Evolutionary conservation across 371 early-diverging fungal species (phyloP).

Genomic region (Mucor racemosus): DNA sequence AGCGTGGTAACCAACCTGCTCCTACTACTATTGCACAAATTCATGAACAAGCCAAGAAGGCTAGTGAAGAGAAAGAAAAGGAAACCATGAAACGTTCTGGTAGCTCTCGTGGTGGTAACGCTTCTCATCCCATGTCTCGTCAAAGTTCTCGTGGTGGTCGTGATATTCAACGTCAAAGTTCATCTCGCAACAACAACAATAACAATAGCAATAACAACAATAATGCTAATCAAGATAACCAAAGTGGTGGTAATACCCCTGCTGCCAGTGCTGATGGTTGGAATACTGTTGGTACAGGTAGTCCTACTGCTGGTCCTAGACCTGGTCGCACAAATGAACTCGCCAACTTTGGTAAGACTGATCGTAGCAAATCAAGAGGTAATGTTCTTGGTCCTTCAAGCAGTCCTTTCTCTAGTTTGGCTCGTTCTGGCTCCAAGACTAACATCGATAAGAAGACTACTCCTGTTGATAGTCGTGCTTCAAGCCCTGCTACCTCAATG

Average conservation of each 20-base stretch:
- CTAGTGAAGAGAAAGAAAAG: conserved; percentile 65
- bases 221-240: conserved; percentile 6
- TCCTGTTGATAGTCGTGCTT: conserved; percentile 27
- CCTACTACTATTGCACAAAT: conserved; percentile 92
- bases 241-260: conserved; percentile 3
- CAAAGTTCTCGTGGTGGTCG: conserved; percentile 57
- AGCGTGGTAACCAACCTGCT: conserved; percentile 65
- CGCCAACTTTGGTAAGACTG: conserved; percentile 79
- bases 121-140: conserved; percentile 60
- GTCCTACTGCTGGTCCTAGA: conserved; percentile 45
- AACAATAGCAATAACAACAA: neutral
- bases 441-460: conserved; percentile 40
- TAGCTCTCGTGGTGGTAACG: conserved; percentile 59
- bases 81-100: conserved; percentile 72
- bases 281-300: conserved; percentile 66
- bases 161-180: conserved; percentile 48
- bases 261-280: conserved; percentile 65
- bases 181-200: conserved; percentile 33
- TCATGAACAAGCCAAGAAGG: conserved; percentile 76
- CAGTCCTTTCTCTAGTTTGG: conserved; percentile 60
- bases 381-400: conserved; percentile 64
- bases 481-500: conserved; percentile 40
- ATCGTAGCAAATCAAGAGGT: conserved; percentile 61
- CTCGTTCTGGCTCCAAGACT: conserved; percentile 36
- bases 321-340: conserved; percentile 71